Percentiles rank a stretch among this genome's conserved stretches.
phyloP scores from a whole-genome alignment of 2,329 filamentous ascomycete species.

The Chaetomium sp. region DNA sequence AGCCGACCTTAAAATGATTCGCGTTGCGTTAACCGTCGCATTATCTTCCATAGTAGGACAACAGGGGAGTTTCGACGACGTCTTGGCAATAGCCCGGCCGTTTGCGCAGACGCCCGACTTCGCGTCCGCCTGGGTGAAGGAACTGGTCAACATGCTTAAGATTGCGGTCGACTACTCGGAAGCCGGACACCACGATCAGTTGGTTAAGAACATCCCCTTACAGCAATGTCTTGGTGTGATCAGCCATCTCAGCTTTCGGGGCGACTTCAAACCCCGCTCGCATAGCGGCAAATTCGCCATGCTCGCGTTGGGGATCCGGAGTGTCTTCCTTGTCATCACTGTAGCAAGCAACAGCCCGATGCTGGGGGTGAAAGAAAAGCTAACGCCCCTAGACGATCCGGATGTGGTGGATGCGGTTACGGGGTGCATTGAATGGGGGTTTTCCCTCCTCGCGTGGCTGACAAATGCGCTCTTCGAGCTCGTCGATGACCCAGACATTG shows the following conservation, averaged over 20 bases:
- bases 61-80: constrained; percentile 58
- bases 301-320: constrained; percentile 67
- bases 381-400: constrained; percentile 57
- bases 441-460: constrained; percentile 62
- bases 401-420: constrained; percentile 67
- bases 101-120: constrained; percentile 45
- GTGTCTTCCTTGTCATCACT: constrained; percentile 59
- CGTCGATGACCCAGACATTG: constrained; percentile 45
- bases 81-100: constrained; percentile 61
- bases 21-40: constrained; percentile 55
- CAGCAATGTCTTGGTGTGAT: constrained; percentile 74
- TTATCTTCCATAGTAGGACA: constrained; percentile 41
- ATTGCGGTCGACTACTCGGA: constrained; percentile 76
- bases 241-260: constrained; percentile 67
- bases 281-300: constrained; percentile 70
- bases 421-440: constrained; percentile 71
- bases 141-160: constrained; percentile 63
- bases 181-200: constrained; percentile 62
- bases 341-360: constrained; percentile 54
- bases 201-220: constrained; percentile 66
- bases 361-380: constrained; percentile 44
- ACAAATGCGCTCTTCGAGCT: constrained; percentile 53
- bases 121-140: constrained; percentile 55
- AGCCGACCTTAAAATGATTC: constrained; percentile 51
- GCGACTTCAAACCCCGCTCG: constrained; percentile 53